A percentile compares a stretch with the other conserved stretches of the same genome.
Evolutionary conservation across 2,329 filamentous ascomycete species (phyloP).

Genomic region (Dactylonectria macrodidyma): DNA sequence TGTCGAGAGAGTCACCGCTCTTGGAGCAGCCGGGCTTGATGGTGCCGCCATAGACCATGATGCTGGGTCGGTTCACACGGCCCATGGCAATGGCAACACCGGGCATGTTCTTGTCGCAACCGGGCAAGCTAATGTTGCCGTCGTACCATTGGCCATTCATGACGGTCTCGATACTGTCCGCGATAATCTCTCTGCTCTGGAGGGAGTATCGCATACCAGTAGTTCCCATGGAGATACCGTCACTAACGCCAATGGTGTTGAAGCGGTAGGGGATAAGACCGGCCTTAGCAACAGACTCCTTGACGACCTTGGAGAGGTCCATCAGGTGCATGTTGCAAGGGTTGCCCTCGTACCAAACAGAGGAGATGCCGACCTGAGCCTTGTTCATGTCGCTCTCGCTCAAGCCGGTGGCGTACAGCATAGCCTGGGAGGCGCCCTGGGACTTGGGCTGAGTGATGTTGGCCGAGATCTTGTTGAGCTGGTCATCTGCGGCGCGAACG

Average conservation of each 20-base stretch:
- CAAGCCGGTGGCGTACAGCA: slow-evolving; percentile 97
- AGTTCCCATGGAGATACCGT: slow-evolving; percentile 98
- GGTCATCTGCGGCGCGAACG: slow-evolving; percentile 63
- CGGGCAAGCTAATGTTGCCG: slow-evolving; percentile 95
- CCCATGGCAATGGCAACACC: slow-evolving; percentile 95
- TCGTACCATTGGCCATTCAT: slow-evolving; percentile 99
- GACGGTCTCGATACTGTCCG: slow-evolving; percentile 98
- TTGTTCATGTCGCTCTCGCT: slow-evolving; percentile 92
- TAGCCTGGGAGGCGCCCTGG: slow-evolving; percentile 97
- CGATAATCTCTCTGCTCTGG: slow-evolving; percentile 96
- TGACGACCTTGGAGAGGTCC: slow-evolving; percentile 85
- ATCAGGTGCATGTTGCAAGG: slow-evolving; percentile 99
- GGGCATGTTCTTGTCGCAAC: slow-evolving; percentile 99
- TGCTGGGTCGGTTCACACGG: slow-evolving; percentile 89
- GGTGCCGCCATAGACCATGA: slow-evolving; percentile 98
- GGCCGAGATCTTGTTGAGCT: slow-evolving; percentile 87
- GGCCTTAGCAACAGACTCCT: slow-evolving; percentile 73
- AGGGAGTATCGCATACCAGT: slow-evolving; percentile 96
- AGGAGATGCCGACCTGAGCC: slow-evolving; percentile 97
- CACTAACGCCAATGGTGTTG: slow-evolving; percentile 98
- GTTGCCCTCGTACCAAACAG: slow-evolving; percentile 98
- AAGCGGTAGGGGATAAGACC: slow-evolving; percentile 95
- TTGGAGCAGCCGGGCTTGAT: slow-evolving; percentile 92
- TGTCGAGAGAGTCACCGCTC: slow-evolving; percentile 85
- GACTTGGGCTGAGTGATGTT: slow-evolving; percentile 97